Evolutionary conservation across 176 grass and related monocot genomes (phyloP).

Genomic region (Carex kokanica): DNA sequence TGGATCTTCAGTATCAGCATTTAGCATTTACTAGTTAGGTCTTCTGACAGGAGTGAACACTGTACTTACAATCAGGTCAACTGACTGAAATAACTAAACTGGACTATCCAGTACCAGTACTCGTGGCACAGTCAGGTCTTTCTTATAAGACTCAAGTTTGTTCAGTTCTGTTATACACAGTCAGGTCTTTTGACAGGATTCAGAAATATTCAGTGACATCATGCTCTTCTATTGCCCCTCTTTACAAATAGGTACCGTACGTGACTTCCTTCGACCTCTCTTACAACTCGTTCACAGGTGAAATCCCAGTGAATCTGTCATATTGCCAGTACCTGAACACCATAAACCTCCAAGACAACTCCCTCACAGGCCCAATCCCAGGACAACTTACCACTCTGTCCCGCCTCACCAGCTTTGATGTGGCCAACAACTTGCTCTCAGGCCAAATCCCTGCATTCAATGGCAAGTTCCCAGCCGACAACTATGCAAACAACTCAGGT

Average conservation of each 20-base stretch:
- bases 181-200: not conserved
- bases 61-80: not conserved
- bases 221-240: not conserved
- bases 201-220: not conserved
- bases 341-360: constrained; percentile 72
- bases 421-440: constrained; percentile 42
- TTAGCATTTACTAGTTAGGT: not conserved
- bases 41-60: not conserved
- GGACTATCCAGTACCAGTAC: not conserved
- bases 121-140: not conserved
- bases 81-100: not conserved
- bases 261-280: constrained; percentile 66
- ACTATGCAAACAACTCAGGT: constrained; percentile 19
- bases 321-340: constrained; percentile 49
- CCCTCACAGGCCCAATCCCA: constrained; percentile 49
- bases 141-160: not conserved
- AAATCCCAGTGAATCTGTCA: constrained; percentile 42
- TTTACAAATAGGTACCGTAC: constrained; percentile 27
- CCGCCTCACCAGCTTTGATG: constrained; percentile 33
- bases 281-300: constrained; percentile 49
- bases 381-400: constrained; percentile 28
- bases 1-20: not conserved
- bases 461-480: not conserved
- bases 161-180: not conserved
- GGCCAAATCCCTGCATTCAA: constrained; percentile 17